Evolutionary conservation across 345 rosid genomes (phyloP).

Genomic region (Combretum micranthum): DNA sequence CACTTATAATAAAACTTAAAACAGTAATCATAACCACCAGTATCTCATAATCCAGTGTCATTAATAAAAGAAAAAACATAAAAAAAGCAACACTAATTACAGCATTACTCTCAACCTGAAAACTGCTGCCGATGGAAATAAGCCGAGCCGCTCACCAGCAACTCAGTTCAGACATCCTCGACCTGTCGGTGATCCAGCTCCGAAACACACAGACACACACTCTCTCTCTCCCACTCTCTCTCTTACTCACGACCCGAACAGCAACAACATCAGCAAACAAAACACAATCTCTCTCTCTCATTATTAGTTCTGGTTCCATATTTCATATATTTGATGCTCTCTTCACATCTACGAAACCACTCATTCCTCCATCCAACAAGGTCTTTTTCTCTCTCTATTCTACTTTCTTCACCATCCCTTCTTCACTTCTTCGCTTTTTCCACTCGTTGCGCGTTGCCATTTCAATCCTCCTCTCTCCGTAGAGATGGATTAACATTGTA

Average conservation of each 20-base stretch:
- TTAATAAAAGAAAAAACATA: too few relatives aligned
- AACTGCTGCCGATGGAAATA: neutral
- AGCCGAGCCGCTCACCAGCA: constrained; percentile 8
- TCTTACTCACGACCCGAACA: neutral
- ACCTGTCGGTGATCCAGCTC: constrained; percentile 6
- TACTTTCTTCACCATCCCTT: neutral
- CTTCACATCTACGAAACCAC: constrained; percentile 13
- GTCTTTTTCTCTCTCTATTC: neutral
- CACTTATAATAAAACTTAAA: too few relatives aligned
- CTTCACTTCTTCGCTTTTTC: constrained; percentile 4
- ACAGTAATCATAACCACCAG: too few relatives aligned
- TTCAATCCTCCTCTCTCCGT: neutral
- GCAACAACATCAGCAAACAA: too few relatives aligned
- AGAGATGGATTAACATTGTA: too few relatives aligned
- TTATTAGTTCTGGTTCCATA: neutral
- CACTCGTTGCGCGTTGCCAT: constrained; percentile 4
- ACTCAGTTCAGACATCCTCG: neutral
- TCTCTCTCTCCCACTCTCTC: neutral
- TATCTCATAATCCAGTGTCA: too few relatives aligned
- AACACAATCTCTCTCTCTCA: constrained; percentile 3
- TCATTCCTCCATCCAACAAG: neutral
- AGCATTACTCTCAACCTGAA: too few relatives aligned
- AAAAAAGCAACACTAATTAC: too few relatives aligned
- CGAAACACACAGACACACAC: neutral
- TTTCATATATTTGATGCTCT: constrained; percentile 2